Evolutionary conservation across 176 grass and related monocot species (phyloP).

Genomic region (Zea luxurians): DNA sequence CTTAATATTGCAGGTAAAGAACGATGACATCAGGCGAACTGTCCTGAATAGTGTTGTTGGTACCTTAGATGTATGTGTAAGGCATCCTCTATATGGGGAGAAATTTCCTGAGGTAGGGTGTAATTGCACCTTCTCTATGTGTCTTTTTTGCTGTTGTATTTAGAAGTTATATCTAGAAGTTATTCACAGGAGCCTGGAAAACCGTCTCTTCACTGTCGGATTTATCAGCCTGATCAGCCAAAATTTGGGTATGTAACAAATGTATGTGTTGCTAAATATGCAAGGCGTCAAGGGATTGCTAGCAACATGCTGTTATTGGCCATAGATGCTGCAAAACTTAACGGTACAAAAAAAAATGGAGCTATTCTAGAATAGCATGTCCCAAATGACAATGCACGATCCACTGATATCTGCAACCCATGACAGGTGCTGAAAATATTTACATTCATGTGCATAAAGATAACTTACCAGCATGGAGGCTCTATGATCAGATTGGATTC

Average conservation of each 20-base stretch:
- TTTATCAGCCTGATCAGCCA: constrained; percentile 59
- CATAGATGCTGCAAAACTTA: constrained; percentile 56
- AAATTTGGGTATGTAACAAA: constrained; percentile 76
- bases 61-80: constrained; percentile 65
- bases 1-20: constrained; percentile 66
- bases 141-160: constrained; percentile 14
- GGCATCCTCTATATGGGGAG: constrained; percentile 68
- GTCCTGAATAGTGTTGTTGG: constrained; percentile 73
- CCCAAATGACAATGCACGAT: constrained; percentile 4
- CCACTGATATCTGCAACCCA: constrained; percentile 11
- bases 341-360: constrained; percentile 50
- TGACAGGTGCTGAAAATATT: constrained; percentile 49
- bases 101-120: constrained; percentile 59
- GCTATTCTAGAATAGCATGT: constrained; percentile 11
- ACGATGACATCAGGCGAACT: constrained; percentile 57
- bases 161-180: constrained; percentile 35
- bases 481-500: constrained; percentile 69
- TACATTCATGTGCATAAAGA: constrained; percentile 74
- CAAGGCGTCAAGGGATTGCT: constrained; percentile 67
- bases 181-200: constrained; percentile 57
- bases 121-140: constrained; percentile 19
- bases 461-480: constrained; percentile 53
- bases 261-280: constrained; percentile 72
- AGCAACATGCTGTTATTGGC: constrained; percentile 74
- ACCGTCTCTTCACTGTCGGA: constrained; percentile 31